Conservation (phyloP, 2,329 filamentous ascomycete genomes). For the Magnaporthiopsis poae region DNA sequence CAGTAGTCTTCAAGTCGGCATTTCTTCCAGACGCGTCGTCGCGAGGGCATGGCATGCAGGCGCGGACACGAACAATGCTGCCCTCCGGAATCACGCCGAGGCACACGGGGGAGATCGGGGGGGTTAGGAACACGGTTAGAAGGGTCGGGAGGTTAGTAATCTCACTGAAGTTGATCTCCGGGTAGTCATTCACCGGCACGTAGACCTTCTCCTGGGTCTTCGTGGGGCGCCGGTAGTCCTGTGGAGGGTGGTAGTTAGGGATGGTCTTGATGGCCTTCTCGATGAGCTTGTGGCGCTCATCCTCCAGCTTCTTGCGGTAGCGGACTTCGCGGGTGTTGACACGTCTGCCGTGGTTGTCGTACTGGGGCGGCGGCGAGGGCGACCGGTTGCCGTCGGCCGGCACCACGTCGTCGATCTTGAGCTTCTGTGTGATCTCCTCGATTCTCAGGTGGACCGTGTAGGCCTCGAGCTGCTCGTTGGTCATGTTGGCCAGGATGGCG, state of each 20-base stretch:
- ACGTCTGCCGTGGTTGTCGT: conserved; percentile 98
- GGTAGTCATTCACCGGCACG: conserved; percentile 99
- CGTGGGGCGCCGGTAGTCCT: conserved; percentile 95
- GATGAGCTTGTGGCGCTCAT: conserved; percentile 96
- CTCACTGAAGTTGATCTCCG: conserved; percentile 99
- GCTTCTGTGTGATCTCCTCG: conserved; percentile 98
- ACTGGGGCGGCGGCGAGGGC: conserved; percentile 88
- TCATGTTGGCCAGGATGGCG: conserved; percentile 95
- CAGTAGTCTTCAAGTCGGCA: not conserved
- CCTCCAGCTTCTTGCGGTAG: conserved; percentile 94
- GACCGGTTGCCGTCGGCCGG: conserved; percentile 96
- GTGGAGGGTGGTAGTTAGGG: conserved; percentile 96
- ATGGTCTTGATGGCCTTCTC: conserved; percentile 99
- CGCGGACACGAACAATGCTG: not conserved
- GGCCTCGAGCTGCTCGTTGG: conserved; percentile 91
- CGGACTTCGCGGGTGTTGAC: conserved; percentile 98
- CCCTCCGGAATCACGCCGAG: not conserved
- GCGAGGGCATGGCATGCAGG: not conserved
- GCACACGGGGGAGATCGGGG: conserved; percentile 1
- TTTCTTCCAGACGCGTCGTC: conserved; percentile 1
- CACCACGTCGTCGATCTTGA: conserved; percentile 97
- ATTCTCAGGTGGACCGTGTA: conserved; percentile 95
- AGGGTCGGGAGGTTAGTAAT: conserved; percentile 96
- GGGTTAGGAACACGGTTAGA: conserved; percentile 44
- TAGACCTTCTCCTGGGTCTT: conserved; percentile 99